These are phyloP conservation scores for Aspergillaceae sp. DNA, from an alignment of 2,329 filamentous ascomycete species.

Conservation along the genomic window DNA sequence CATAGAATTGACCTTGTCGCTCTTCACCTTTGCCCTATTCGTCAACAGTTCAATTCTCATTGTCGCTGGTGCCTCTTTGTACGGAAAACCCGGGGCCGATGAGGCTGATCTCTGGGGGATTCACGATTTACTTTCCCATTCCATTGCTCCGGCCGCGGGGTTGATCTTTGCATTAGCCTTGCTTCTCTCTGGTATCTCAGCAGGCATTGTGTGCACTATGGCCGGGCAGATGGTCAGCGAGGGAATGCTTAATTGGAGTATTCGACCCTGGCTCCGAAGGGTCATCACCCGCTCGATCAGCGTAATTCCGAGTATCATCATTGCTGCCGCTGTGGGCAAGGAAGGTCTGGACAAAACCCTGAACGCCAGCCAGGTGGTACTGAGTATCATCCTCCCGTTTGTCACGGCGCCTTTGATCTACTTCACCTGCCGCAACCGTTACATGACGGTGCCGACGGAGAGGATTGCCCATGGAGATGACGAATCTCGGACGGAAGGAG, in stretches of 20 bases:
- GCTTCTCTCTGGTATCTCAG: slow-evolving; percentile 69
- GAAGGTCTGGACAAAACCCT: slow-evolving; percentile 62
- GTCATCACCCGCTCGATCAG: slow-evolving; percentile 70
- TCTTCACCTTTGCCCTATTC: slow-evolving; percentile 77
- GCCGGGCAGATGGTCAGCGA: slow-evolving; percentile 83
- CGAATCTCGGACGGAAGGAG: slow-evolving; percentile 20
- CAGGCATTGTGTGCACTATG: slow-evolving; percentile 82
- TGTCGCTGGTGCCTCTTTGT: slow-evolving; percentile 69
- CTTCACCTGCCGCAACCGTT: slow-evolving; percentile 70
- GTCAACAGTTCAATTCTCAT: slow-evolving; percentile 78
- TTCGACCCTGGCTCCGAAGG: slow-evolving; percentile 69
- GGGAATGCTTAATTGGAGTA: slow-evolving; percentile 65
- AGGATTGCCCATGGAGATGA: slow-evolving; percentile 24
- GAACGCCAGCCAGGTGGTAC: slow-evolving; percentile 66
- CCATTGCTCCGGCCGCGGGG: slow-evolving; percentile 65
- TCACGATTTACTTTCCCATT: slow-evolving; percentile 59
- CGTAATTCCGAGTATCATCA: slow-evolving; percentile 73
- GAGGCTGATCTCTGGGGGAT: slow-evolving; percentile 77
- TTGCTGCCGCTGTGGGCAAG: slow-evolving; percentile 68
- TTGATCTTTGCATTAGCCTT: slow-evolving; percentile 78
- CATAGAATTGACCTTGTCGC: slow-evolving; percentile 59
- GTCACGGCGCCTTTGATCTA: slow-evolving; percentile 75
- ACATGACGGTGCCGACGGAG: slow-evolving; percentile 62
- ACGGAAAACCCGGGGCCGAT: slow-evolving; percentile 50
- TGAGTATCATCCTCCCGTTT: slow-evolving; percentile 73